Evolutionary conservation across 805 yeast species (phyloP).

Genomic region (Candida caryicola): DNA sequence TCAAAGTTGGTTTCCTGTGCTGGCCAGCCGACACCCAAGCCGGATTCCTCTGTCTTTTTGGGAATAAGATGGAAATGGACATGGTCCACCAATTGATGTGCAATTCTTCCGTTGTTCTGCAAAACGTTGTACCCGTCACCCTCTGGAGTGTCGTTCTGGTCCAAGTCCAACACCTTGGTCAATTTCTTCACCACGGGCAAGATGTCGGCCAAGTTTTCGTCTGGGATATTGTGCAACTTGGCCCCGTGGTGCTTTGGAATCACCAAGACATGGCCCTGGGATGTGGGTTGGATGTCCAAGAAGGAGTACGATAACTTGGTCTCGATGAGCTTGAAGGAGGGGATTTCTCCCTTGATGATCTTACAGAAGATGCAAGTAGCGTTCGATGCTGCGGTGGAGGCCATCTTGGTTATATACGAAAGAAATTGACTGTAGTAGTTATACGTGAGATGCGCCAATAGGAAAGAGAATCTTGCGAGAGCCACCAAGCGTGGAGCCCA

Average conservation of each 20-base stretch:
- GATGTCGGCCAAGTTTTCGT: constrained; percentile 81
- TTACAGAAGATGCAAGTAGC: constrained; percentile 89
- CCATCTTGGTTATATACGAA: constrained; percentile 1
- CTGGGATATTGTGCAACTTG: constrained; percentile 87
- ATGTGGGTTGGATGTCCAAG: constrained; percentile 89
- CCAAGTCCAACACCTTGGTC: constrained; percentile 67
- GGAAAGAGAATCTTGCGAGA: too few relatives aligned
- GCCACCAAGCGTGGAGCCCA: too few relatives aligned
- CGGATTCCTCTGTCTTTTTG: constrained; percentile 68
- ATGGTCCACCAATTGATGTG: constrained; percentile 94
- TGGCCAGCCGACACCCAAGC: constrained; percentile 95
- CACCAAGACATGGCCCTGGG: constrained; percentile 83
- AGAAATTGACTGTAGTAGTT: constrained; percentile 2
- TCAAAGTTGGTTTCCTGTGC: constrained; percentile 74
- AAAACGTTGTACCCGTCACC: constrained; percentile 82
- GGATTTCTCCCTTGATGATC: constrained; percentile 93
- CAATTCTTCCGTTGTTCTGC: constrained; percentile 92
- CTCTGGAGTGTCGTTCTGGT: constrained; percentile 55
- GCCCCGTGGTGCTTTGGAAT: constrained; percentile 95
- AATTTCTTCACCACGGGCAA: constrained; percentile 87
- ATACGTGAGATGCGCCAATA: too few relatives aligned
- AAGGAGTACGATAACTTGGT: constrained; percentile 81
- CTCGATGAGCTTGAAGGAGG: constrained; percentile 85
- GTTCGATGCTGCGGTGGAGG: constrained; percentile 28
- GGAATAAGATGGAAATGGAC: constrained; percentile 98